These are phyloP conservation scores for Puccinia triticina DNA, from an alignment of 1,284 basidiomycete genomes.

Conservation along the genomic window DNA sequence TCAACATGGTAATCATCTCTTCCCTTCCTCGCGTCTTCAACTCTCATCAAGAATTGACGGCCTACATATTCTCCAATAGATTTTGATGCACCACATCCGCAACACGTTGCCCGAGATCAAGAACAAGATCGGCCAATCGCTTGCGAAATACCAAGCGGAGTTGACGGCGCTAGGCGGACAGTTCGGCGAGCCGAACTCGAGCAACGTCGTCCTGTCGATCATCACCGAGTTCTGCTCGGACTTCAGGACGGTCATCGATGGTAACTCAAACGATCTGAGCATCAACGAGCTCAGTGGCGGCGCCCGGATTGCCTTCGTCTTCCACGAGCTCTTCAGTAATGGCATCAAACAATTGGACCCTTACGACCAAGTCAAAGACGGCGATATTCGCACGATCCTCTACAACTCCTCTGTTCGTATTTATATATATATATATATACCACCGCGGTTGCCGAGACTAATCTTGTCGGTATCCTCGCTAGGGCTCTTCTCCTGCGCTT, in stretches of 20 bases:
- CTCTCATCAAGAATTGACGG: no score
- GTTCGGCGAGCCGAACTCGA: constrained; percentile 79
- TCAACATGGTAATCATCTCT: constrained; percentile 75
- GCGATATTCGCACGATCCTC: constrained; percentile 89
- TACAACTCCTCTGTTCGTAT: constrained; percentile 91
- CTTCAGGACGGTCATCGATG: constrained; percentile 94
- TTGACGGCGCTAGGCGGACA: constrained; percentile 82
- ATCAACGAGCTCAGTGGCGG: constrained; percentile 94
- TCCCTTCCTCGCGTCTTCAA: neutral
- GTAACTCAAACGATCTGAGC: constrained; percentile 91
- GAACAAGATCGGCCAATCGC: constrained; percentile 80
- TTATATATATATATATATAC: neutral
- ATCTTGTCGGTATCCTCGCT: neutral
- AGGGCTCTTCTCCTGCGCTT: constrained; percentile 92
- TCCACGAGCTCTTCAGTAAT: constrained; percentile 96
- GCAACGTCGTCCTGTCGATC: constrained; percentile 84
- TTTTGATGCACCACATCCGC: constrained; percentile 97
- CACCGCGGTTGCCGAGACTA: neutral
- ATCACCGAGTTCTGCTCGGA: constrained; percentile 97
- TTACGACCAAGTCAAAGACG: constrained; percentile 97
- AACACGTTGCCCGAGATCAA: constrained; percentile 97
- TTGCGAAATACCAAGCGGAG: constrained; percentile 83
- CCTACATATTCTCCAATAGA: constrained; percentile 63
- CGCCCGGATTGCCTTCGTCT: constrained; percentile 96
- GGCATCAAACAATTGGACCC: constrained; percentile 95